Conservation (phyloP, 2,329 filamentous ascomycete species). For the Fusarium pseudonygamai region DNA sequence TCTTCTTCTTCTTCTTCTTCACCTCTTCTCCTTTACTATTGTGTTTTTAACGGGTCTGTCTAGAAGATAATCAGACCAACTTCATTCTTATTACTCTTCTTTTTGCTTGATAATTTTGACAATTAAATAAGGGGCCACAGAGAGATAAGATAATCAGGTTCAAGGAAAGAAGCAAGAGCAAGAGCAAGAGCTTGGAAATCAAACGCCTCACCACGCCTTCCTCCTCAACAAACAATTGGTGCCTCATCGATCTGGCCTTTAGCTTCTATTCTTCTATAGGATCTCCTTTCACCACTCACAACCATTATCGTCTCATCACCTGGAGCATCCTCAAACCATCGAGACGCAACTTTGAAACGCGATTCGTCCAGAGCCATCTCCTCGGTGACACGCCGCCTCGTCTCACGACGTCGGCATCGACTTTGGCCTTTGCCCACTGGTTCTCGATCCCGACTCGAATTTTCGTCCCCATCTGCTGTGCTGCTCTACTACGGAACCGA, state of each 20-base stretch:
- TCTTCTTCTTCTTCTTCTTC: not conserved
- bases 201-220: conserved; percentile 18
- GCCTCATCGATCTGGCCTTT: conserved; percentile 21
- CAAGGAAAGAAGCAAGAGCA: conserved; percentile 22
- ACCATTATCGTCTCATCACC: conserved; percentile 22
- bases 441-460: conserved; percentile 11
- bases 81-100: conserved; percentile 1
- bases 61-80: conserved; percentile 28
- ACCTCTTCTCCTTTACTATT: conserved; percentile 3
- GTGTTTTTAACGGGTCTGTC: conserved; percentile 8
- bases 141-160: conserved; percentile 14
- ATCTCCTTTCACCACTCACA: conserved; percentile 4
- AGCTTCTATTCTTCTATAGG: conserved; percentile 2
- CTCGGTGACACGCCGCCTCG: conserved; percentile 30
- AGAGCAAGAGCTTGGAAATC: conserved; percentile 28
- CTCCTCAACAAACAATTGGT: conserved; percentile 10
- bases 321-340: conserved; percentile 33
- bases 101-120: conserved; percentile 26
- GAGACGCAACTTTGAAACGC: conserved; percentile 43
- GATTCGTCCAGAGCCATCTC: conserved; percentile 31
- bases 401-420: not conserved
- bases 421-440: conserved; percentile 19
- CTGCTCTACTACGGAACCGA: conserved; percentile 15
- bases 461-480: conserved; percentile 28
- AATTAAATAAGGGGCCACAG: conserved; percentile 11